These are phyloP conservation scores for Leptographium procerum DNA, from an alignment of 2,329 filamentous ascomycete species.

Conservation along the genomic window DNA sequence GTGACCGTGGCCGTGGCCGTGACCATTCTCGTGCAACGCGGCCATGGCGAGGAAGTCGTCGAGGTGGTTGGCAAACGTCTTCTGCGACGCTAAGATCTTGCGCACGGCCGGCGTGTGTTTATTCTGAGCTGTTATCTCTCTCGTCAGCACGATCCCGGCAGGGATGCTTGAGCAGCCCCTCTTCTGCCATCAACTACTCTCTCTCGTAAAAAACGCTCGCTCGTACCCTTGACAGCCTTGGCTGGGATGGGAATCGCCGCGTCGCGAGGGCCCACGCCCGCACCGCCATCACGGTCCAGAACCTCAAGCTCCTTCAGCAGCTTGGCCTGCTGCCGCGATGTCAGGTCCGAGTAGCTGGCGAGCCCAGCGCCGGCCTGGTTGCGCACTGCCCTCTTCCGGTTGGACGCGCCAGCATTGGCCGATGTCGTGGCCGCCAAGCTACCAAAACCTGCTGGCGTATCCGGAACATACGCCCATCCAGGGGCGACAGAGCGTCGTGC, in stretches of 20 bases:
- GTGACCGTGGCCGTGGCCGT: slow-evolving; percentile 4
- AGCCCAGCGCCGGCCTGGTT: slow-evolving; percentile 28
- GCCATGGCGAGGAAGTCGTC: slow-evolving; percentile 64
- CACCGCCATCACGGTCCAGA: slow-evolving; percentile 67
- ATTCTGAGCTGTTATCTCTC: slow-evolving; percentile 23
- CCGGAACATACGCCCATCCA: slow-evolving; percentile 87
- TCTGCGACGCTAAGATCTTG: slow-evolving; percentile 67
- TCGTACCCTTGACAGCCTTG: slow-evolving; percentile 27
- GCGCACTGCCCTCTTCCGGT: slow-evolving; percentile 56
- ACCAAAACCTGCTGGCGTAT: slow-evolving; percentile 44
- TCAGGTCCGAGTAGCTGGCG: slow-evolving; percentile 41
- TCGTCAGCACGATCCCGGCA: neutral
- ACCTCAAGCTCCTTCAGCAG: slow-evolving; percentile 71
- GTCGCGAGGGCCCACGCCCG: slow-evolving; percentile 33
- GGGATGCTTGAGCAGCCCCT: too few relatives aligned
- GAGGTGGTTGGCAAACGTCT: slow-evolving; percentile 74
- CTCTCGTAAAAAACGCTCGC: too few relatives aligned
- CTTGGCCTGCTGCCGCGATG: slow-evolving; percentile 72
- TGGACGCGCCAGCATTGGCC: slow-evolving; percentile 17
- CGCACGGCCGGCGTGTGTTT: slow-evolving; percentile 61
- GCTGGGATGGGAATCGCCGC: slow-evolving; percentile 57
- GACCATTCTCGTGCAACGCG: slow-evolving; percentile 28
- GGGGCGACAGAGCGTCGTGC: slow-evolving; percentile 59
- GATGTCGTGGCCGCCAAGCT: slow-evolving; percentile 40
- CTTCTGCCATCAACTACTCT: slow-evolving; percentile 28